Base-by-base conservation (phyloP, 2,329 filamentous ascomycete species). In the Conoideocrella luteorostrata region DNA sequence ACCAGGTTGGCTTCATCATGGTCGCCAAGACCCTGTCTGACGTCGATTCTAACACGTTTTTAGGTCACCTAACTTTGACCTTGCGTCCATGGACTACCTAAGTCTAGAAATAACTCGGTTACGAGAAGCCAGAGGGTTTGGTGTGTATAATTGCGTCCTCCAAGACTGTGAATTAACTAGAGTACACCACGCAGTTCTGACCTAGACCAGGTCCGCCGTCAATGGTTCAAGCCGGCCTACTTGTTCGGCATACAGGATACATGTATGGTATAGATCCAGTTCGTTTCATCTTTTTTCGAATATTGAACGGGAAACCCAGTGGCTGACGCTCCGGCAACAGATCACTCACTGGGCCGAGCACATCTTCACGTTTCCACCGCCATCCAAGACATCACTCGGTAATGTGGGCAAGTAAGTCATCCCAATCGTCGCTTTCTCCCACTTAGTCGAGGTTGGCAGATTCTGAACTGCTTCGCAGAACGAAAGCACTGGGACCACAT, bases 261-360 rank as follows among this genome's bases (percentile, higher is more conserved):
- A 36, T 41, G 15, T 23, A 40, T 38, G 46, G 50, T 4, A 24
- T 44, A 20, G 50, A 55, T 20, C 48, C 52, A 10, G 56, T 64
- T 32, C 46, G 62, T 48, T 7, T 6, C 13, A 21, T 17, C n/a
- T 13, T 18, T 15, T 22, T 29, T 12, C 7, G 15, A 30, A 15
- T 20, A n/a, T 17, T n/a, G 12, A 21, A 21, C 21, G 26, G 15
- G 30, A 9, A 32, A 12, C 22, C 36, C 12, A 18, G 23, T n/a
- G 12, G 5, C 18, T 39, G 20, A 26, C 21, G 9, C 20, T 7
- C 32, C 4, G n/a, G 17, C 12, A 32, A 23, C 47, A 80, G 75
- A 63, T 63, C 39, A 60, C 67, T 4, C 78, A 82, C 53, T 83
- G 79, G 79, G 76, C 78, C 5, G 71, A 80, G 51, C 69, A 75